Percentiles rank a stretch among this genome's conserved stretches.
Evolutionary conservation across 2,329 filamentous ascomycete species (phyloP).

Genomic region (Mycosphaerella arachidis): DNA sequence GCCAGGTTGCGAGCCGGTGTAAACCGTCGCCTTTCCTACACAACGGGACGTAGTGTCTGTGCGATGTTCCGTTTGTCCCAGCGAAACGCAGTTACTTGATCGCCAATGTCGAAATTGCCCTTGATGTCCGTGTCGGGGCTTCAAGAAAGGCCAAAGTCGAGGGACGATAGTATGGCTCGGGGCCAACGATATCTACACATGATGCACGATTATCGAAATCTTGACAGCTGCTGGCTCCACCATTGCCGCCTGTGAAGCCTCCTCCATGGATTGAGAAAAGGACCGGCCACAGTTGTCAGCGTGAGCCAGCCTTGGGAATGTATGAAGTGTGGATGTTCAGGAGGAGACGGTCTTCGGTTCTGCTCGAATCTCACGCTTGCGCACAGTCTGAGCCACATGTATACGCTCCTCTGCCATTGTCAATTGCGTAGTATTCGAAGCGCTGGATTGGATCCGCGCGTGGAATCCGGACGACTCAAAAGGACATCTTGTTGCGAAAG

Average conservation of each 20-base stretch:
- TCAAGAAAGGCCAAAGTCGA: conserved; percentile 55
- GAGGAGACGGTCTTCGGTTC: conserved; percentile 46
- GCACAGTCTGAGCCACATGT: conserved; percentile 45
- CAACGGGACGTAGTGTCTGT: conserved; percentile 59
- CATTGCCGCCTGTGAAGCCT: conserved; percentile 50
- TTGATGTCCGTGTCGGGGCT: conserved; percentile 52
- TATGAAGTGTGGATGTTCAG: conserved; percentile 48
- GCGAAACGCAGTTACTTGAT: conserved; percentile 48
- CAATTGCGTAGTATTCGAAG: conserved; percentile 46
- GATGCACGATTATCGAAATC: conserved; percentile 54
- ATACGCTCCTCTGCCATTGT: conserved; percentile 44
- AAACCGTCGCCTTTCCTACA: conserved; percentile 55
- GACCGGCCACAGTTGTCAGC: conserved; percentile 40
- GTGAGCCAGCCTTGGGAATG: conserved; percentile 37
- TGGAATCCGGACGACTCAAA: conserved; percentile 46
- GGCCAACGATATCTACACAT: conserved; percentile 55
- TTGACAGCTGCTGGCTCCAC: conserved; percentile 30
- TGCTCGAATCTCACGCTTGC: conserved; percentile 27
- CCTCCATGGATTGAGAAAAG: conserved; percentile 54
- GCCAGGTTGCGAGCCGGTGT: conserved; percentile 43
- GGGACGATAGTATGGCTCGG: conserved; percentile 61
- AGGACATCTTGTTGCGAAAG: conserved; percentile 51
- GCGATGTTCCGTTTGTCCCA: conserved; percentile 47
- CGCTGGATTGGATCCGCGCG: conserved; percentile 42
- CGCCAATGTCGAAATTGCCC: conserved; percentile 51